A percentile compares a stretch with the other conserved stretches of the same genome.
Conservation (phyloP, 129 eudicot species). For the Heracleum sosnowskyi region DNA sequence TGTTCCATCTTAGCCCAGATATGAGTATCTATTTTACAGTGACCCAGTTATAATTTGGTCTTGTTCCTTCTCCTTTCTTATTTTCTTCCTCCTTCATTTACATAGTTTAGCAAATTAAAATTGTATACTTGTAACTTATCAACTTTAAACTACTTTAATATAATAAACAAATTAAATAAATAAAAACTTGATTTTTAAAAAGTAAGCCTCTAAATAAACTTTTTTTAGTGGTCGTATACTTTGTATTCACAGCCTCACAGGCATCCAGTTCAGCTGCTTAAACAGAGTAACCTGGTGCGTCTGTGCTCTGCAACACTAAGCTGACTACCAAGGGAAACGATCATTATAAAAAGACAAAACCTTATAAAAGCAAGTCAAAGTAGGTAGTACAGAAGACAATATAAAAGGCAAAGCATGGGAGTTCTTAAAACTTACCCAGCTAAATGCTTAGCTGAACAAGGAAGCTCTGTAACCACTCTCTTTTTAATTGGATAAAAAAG, state of each 20-base stretch:
- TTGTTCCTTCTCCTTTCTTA: background rate
- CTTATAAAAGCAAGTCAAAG: background rate
- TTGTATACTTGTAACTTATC: background rate
- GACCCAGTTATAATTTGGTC: background rate
- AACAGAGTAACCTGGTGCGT: background rate
- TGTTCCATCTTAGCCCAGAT: background rate
- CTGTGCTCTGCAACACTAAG: background rate
- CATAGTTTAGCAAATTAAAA: too few species aligned
- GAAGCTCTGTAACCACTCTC: background rate
- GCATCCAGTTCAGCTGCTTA: background rate
- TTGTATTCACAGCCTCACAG: background rate
- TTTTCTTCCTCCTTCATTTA: background rate
- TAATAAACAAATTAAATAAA: too few species aligned
- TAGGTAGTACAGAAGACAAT: background rate
- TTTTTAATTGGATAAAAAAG: background rate
- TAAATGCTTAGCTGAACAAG: background rate
- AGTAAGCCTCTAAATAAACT: background rate
- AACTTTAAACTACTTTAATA: too few species aligned
- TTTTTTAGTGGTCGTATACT: background rate
- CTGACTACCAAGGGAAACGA: background rate
- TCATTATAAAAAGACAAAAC: background rate
- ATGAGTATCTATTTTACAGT: background rate
- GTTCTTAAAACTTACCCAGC: background rate
- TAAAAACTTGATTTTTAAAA: too few species aligned
- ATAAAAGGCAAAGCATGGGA: background rate